These are phyloP conservation scores for Trichoderma sp. DNA, from an alignment of 2,329 filamentous ascomycete species.

Conservation along the genomic window DNA sequence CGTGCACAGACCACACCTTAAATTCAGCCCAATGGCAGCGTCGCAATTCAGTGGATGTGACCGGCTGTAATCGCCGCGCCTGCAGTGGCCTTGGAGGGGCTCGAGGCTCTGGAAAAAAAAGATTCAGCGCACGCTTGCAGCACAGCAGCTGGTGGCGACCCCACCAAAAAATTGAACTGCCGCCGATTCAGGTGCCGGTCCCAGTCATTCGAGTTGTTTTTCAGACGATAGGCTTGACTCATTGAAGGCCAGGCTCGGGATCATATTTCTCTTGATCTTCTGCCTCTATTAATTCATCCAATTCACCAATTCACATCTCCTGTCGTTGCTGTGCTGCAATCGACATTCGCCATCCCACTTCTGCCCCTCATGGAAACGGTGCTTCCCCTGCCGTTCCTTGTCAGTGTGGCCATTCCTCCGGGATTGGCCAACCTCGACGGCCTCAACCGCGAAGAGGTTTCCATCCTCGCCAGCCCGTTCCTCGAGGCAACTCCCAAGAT, in stretches of 20 bases:
- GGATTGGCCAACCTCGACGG: constrained; percentile 50
- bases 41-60: not conserved
- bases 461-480: constrained; percentile 58
- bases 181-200: constrained; percentile 19
- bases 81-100: constrained; percentile 3
- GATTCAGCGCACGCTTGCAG: constrained; percentile 1
- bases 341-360: not conserved
- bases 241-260: not conserved
- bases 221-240: constrained; percentile 15
- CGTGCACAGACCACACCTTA: constrained; percentile 38
- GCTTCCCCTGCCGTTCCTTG: constrained; percentile 60
- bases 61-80: not conserved
- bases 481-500: constrained; percentile 51
- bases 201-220: constrained; percentile 16
- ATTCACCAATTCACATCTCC: not conserved
- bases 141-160: constrained; percentile 12
- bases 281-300: not conserved
- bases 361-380: constrained; percentile 57
- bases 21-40: constrained; percentile 19
- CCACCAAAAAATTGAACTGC: constrained; percentile 22
- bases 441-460: constrained; percentile 55
- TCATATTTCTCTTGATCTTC: not conserved
- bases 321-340: not conserved
- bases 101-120: not conserved
- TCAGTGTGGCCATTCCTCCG: constrained; percentile 53